A percentile compares a stretch with the other conserved stretches of the same genome.
phyloP scores from a whole-genome alignment of 108 stramenopile species.

The Cyclotella cryptica region DNA sequence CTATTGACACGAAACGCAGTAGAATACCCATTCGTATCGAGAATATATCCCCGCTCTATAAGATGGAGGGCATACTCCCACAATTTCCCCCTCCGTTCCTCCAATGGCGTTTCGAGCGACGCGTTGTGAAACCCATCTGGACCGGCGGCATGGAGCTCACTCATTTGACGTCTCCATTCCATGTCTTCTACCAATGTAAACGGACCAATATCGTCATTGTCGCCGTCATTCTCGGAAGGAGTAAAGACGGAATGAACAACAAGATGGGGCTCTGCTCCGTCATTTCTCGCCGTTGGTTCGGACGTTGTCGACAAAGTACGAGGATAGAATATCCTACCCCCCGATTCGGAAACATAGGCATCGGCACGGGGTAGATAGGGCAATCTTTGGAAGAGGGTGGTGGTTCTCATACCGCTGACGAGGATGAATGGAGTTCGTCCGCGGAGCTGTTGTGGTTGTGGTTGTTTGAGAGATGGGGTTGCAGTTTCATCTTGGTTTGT shows the following conservation, averaged over 20 bases:
- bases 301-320: neutral
- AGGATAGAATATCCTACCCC: conserved; percentile 85
- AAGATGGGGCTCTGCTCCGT: conserved; percentile 23
- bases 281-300: neutral
- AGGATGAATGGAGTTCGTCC: conserved; percentile 61
- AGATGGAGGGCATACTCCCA: conserved; percentile 65
- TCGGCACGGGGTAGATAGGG: conserved; percentile 80
- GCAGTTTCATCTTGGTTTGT: neutral
- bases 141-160: conserved; percentile 48
- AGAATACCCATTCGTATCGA: conserved; percentile 74
- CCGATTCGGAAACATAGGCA: conserved; percentile 80
- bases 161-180: conserved; percentile 58
- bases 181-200: conserved; percentile 76
- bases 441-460: neutral
- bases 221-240: conserved; percentile 26
- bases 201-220: conserved; percentile 32
- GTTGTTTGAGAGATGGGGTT: neutral
- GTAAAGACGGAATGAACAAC: conserved; percentile 44
- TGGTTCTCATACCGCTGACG: conserved; percentile 84
- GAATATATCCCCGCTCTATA: conserved; percentile 48
- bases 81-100: conserved; percentile 58
- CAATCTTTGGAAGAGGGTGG: conserved; percentile 76
- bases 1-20: conserved; percentile 80
- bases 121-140: conserved; percentile 55
- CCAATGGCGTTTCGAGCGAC: conserved; percentile 15